Evolutionary conservation across 2,329 filamentous ascomycete species (phyloP).

Genomic region (Claviceps sp.): DNA sequence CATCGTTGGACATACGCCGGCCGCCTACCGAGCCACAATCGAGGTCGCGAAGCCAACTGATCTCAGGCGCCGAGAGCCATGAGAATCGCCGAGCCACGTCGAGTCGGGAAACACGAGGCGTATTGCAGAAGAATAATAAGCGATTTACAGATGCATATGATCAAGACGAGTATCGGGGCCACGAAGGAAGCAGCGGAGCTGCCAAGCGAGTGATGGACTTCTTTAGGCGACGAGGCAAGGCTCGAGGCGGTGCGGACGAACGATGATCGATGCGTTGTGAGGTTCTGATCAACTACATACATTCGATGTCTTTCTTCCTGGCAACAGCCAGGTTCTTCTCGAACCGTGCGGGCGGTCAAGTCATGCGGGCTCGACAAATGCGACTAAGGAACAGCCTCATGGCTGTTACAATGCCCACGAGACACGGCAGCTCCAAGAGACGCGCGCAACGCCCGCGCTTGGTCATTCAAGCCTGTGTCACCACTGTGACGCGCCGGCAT

Average conservation of each 20-base stretch:
- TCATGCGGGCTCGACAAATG: too few relatives aligned
- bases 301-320: too few relatives aligned
- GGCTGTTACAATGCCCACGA: too few relatives aligned
- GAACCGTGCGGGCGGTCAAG: too few relatives aligned
- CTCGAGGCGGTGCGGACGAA: constrained; percentile 46
- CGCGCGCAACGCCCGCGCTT: neutral
- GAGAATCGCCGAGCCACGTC: constrained; percentile 25
- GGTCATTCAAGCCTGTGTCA: neutral
- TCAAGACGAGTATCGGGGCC: constrained; percentile 49
- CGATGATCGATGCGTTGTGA: constrained; percentile 17
- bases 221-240: constrained; percentile 77
- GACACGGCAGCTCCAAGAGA: too few relatives aligned
- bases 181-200: constrained; percentile 73
- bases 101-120: constrained; percentile 32
- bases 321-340: too few relatives aligned
- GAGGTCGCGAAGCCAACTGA: constrained; percentile 30
- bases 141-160: constrained; percentile 86
- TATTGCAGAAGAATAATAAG: constrained; percentile 75
- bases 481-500: neutral
- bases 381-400: too few relatives aligned
- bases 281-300: too few relatives aligned
- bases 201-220: constrained; percentile 97
- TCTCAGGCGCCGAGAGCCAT: constrained; percentile 28
- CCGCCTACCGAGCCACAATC: constrained; percentile 25
- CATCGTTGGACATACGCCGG: constrained; percentile 35